Base-by-base conservation (phyloP, 2,329 filamentous ascomycete species). In the Sphaceloma murrayae region DNA sequence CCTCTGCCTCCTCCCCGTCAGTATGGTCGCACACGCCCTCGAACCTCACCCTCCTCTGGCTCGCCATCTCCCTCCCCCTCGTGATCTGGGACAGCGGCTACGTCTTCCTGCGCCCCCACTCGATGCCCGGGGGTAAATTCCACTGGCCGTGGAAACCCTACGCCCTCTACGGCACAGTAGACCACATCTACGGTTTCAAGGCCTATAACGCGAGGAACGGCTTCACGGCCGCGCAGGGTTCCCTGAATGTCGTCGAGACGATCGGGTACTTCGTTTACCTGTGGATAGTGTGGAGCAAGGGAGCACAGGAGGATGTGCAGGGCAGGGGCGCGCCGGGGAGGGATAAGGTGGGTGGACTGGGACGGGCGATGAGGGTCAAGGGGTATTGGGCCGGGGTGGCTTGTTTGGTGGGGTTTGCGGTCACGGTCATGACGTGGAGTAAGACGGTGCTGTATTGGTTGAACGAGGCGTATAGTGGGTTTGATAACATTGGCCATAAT, bases 11-110 rank as follows among this genome's bases (percentile, higher is more conserved):
- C n/a, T n/a, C n/a, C n/a, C n/a, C 4, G 9, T 3, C 22, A n/a
- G 36, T 40, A 2, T 77, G 77, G 75, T 66, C 71, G 8, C 78
- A 83, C 56, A 77, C 72, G 0, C 74, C 77, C 2, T 74, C 74
- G 9, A 71, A 71, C 42, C 57, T 77, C 9, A 68, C 75, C 16
- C 71, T 85, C 32, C 52, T 78, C 51, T 94, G 86, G 86, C 70
- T 94, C 18, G 63, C 72, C 47, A 51, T 89, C 49, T 87, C 83
- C 14, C 65, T 91, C 11, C 85, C 84, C 1, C 72, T 93, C 48
- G 85, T 94, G 38, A 57, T 76, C 40, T 94, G 87, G 87, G 87
- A 94, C 65, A 75, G 75, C 21, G 67, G 69, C 47, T 94, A 94
- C 66, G 77, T 94, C 29, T 68, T 94, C 34, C 67, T 84, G 44